Percentiles rank a stretch among this genome's conserved stretches.
Conservation (phyloP, 306 rosid species). For the Amphicarpaea edgeworthii region DNA sequence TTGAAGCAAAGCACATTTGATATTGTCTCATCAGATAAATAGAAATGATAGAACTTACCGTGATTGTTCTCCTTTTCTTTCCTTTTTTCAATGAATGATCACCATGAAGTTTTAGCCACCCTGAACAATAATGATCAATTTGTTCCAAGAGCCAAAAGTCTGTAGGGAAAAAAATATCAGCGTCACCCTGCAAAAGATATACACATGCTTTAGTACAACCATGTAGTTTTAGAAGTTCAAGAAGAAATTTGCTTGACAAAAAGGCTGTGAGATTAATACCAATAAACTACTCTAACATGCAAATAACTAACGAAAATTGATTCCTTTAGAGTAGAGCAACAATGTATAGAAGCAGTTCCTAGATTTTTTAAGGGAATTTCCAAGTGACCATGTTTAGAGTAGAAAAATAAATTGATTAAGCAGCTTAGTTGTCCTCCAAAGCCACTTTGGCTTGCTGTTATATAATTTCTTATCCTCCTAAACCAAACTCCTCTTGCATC, state of each 20-base stretch:
- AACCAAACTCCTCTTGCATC: too few species aligned
- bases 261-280: neutral
- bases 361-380: slow-evolving; percentile 6
- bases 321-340: neutral
- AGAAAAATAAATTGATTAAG: too few species aligned
- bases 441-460: too few species aligned
- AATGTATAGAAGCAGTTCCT: slow-evolving; percentile 1
- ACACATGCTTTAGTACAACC: slow-evolving; percentile 17
- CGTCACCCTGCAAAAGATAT: slow-evolving; percentile 80
- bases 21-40: slow-evolving; percentile 11
- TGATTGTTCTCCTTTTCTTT: slow-evolving; percentile 88
- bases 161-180: slow-evolving; percentile 94
- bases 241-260: slow-evolving; percentile 9
- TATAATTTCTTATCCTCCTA: neutral
- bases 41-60: slow-evolving; percentile 57
- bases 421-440: too few species aligned
- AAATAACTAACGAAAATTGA: neutral
- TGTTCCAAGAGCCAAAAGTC: slow-evolving; percentile 89
- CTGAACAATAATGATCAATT: slow-evolving; percentile 92
- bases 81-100: slow-evolving; percentile 69
- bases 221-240: slow-evolving; percentile 14
- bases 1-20: slow-evolving; percentile 13
- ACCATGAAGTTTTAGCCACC: slow-evolving; percentile 66
- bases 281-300: neutral
- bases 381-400: too few species aligned